A percentile compares a stretch with the other conserved stretches of the same genome.
These are phyloP conservation scores for Kalanchoe fedtschenkoi DNA, from an alignment of 164 flowering plant genomes.

Conservation along the genomic window DNA sequence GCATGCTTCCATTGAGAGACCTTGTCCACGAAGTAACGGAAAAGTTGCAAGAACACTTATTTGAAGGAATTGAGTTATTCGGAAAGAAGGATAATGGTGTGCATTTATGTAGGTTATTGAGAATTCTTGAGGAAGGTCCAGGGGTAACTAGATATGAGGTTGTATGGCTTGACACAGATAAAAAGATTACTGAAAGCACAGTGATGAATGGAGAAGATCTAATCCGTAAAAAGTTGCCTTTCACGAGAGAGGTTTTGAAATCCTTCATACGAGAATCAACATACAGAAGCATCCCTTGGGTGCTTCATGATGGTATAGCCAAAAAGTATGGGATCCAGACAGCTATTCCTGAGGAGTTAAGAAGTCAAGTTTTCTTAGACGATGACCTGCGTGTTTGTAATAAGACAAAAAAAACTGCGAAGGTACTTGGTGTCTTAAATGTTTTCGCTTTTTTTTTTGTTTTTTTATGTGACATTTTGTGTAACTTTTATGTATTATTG, in stretches of 20 bases:
- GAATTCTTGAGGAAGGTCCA: constrained; percentile 33
- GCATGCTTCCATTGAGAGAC: constrained; percentile 62
- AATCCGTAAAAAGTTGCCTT: constrained; percentile 53
- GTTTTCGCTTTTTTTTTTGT: neutral
- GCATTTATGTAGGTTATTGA: constrained; percentile 51
- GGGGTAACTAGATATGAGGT: constrained; percentile 46
- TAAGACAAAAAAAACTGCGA: constrained; percentile 12
- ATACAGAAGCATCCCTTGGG: constrained; percentile 74
- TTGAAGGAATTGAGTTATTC: constrained; percentile 51
- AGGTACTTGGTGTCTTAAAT: neutral
- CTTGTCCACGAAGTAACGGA: constrained; percentile 43
- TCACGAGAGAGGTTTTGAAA: constrained; percentile 57
- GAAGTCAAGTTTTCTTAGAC: constrained; percentile 19
- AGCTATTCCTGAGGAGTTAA: constrained; percentile 47
- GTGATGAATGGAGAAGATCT: constrained; percentile 40
- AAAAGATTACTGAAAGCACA: constrained; percentile 33
- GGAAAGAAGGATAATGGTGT: constrained; percentile 45
- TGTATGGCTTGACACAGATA: constrained; percentile 58
- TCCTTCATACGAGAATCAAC: constrained; percentile 89
- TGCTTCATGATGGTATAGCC: constrained; percentile 64
- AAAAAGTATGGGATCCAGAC: constrained; percentile 50
- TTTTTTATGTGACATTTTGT: neutral
- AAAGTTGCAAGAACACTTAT: constrained; percentile 36
- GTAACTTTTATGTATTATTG: neutral
- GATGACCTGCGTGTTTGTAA: constrained; percentile 33